These are phyloP conservation scores for Psilocybe cubensis DNA, from an alignment of 768 basidiomycete species.

Conservation along the genomic window DNA sequence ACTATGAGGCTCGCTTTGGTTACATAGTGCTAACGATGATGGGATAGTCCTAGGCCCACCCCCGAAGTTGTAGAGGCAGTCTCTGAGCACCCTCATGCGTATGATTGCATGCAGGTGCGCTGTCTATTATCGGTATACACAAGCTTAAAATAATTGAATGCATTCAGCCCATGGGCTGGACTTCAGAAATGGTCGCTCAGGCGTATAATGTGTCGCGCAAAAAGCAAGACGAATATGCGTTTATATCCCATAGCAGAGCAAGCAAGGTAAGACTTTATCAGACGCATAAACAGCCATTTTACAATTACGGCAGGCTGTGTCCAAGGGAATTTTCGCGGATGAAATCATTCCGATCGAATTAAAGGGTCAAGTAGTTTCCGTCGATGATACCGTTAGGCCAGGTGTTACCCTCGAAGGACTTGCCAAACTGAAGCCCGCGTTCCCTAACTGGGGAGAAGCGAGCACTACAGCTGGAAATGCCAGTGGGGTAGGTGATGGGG, in stretches of 20 bases:
- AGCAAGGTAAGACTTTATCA: constrained; percentile 45
- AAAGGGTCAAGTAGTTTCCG: constrained; percentile 63
- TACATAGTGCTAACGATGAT: background rate
- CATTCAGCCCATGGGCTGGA: constrained; percentile 91
- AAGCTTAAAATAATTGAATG: background rate
- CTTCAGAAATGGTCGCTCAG: constrained; percentile 88
- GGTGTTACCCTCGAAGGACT: constrained; percentile 84
- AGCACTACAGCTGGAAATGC: constrained; percentile 86
- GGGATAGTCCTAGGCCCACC: constrained; percentile 68
- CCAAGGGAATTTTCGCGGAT: constrained; percentile 73
- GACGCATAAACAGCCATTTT: background rate
- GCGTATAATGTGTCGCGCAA: constrained; percentile 76
- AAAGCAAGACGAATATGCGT: constrained; percentile 89
- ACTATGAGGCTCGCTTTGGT: background rate
- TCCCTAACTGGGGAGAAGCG: constrained; percentile 75
- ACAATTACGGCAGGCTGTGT: constrained; percentile 51
- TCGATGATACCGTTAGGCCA: constrained; percentile 87
- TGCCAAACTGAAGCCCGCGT: constrained; percentile 81
- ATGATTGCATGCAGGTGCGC: constrained; percentile 78
- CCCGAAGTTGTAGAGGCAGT: constrained; percentile 67
- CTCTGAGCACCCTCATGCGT: constrained; percentile 60
- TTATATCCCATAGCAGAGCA: constrained; percentile 86
- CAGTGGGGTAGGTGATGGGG: constrained; percentile 92
- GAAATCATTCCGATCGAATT: constrained; percentile 91
- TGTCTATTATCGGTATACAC: constrained; percentile 2